These are phyloP conservation scores for Dactylellina haptotyla DNA, from an alignment of 2,329 filamentous ascomycete genomes.

Conservation along the genomic window DNA sequence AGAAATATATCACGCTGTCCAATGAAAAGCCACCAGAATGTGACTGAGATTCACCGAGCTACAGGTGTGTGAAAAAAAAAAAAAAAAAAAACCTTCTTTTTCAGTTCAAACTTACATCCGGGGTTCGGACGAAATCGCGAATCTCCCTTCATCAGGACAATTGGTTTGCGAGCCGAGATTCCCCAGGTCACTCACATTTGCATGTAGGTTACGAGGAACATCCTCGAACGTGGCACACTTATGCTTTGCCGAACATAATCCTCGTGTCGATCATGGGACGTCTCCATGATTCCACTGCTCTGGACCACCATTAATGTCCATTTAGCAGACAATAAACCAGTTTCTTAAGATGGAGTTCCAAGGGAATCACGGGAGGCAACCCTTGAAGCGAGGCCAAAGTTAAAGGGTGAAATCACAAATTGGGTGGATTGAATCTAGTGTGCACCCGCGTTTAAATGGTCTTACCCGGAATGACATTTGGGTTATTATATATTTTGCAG, in stretches of 20 bases:
- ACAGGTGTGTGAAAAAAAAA: constrained; percentile 29
- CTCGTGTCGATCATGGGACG: constrained; percentile 52
- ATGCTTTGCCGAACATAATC: constrained; percentile 54
- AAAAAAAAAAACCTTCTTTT: constrained; percentile 11
- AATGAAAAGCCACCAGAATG: constrained; percentile 17
- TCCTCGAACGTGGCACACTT: constrained; percentile 44
- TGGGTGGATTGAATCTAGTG: constrained; percentile 22
- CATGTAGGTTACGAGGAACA: constrained; percentile 37
- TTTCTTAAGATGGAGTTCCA: constrained; percentile 40
- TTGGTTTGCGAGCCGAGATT: constrained; percentile 36
- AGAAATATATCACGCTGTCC: constrained; percentile 5
- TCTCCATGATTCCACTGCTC: constrained; percentile 32
- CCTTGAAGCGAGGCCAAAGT: constrained; percentile 49
- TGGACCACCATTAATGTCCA: constrained; percentile 36
- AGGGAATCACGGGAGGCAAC: constrained; percentile 37
- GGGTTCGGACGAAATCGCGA: constrained; percentile 40
- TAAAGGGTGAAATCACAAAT: constrained; percentile 18
- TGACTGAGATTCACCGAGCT: constrained; percentile 24
- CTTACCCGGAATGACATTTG: constrained; percentile 8
- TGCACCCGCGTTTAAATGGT: constrained; percentile 7
- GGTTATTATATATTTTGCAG: constrained; percentile 9
- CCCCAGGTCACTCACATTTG: constrained; percentile 10
- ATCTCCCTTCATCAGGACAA: neutral
- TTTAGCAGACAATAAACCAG: constrained; percentile 25
- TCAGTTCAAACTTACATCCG: constrained; percentile 4